Base-by-base conservation (phyloP, 345 rosid species). In the Dipteronia sinensis region DNA sequence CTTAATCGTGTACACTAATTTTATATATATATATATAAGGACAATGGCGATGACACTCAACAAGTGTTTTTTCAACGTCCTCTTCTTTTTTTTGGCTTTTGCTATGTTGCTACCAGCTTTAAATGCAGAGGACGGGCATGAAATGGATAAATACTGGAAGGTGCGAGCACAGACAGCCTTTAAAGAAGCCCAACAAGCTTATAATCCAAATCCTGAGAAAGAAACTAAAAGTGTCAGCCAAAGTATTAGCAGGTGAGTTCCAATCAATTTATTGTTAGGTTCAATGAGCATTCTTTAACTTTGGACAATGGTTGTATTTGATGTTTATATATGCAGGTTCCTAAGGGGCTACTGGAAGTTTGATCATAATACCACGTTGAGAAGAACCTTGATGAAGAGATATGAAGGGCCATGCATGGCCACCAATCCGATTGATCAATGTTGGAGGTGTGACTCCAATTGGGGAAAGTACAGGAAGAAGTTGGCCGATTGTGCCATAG, bases 341-440 rank as follows among this genome's bases (percentile, higher is more conserved):
- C 20, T 83, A 10, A 69, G 19, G 59, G 76, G 51, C 23, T 22
- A 6, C 49, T 10, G 10, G 13, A 9, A 42, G 0, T 10, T 7
- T 10, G 3, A 0, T 19, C 13, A 62, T 3, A 89, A 92, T 79
- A 81, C 77, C 80, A 85, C 93, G n/a, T n/a, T n/a, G 0, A 91
- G 97, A 65, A 87, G 98, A 75, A 62, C 12, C 11, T 15, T 89
- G 73, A 34, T 13, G 72, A 72, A 76, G 70, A 69, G 40, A 78
- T 44, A 4, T 20, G 27, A 2, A 1, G 92, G 92, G 6, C 84
- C 86, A 15, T 95, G 98, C 82, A 9, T 55, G 55, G 95, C 94
- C 51, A 83, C 91, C 27, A 95, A 95, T 84, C 98, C 98, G 0
- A 93, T 95, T 10, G 98, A 95, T 75, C 78, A 86, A 73, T 93